phyloP scores from a whole-genome alignment of 2,329 filamentous ascomycete genomes.

The Fonsecaea multimorphosa region DNA sequence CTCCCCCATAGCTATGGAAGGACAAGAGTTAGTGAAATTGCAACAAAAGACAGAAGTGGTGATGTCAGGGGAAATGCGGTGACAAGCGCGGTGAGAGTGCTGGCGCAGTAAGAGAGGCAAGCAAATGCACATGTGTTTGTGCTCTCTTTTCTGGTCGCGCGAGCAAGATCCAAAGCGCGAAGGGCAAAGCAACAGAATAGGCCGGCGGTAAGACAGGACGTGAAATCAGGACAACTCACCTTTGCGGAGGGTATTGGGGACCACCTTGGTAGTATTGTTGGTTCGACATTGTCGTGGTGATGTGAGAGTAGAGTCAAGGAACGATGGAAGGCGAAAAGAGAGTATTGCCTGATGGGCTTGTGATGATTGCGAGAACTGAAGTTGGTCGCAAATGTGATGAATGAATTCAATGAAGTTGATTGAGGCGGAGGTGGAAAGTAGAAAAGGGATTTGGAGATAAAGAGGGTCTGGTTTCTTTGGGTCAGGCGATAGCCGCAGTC shows the following conservation, averaged over 20 bases:
- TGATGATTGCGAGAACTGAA: not conserved
- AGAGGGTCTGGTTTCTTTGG: not conserved
- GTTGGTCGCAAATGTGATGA: not conserved
- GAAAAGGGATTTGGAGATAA: not conserved
- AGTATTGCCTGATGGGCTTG: not conserved
- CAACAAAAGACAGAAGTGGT: not conserved
- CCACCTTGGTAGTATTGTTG: constrained; percentile 39
- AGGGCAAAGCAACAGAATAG: not conserved
- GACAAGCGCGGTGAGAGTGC: not conserved
- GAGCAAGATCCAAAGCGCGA: not conserved
- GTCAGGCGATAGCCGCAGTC: not conserved
- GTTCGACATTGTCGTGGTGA: constrained; percentile 32
- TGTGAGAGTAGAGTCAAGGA: not conserved
- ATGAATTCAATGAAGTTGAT: constrained; percentile 5
- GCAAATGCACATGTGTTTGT: not conserved
- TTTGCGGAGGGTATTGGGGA: constrained; percentile 39
- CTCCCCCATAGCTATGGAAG: constrained; percentile 20
- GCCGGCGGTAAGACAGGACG: not conserved
- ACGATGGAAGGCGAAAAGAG: not conserved
- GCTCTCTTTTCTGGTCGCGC: not conserved
- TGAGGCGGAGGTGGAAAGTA: not conserved
- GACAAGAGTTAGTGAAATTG: not conserved
- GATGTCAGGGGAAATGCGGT: not conserved
- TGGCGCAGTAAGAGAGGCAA: not conserved
- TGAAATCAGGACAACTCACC: constrained; percentile 24